These are phyloP conservation scores for Friedmanniomyces endolithicus DNA, from an alignment of 495 filamentous ascomycete species.

Conservation along the genomic window DNA sequence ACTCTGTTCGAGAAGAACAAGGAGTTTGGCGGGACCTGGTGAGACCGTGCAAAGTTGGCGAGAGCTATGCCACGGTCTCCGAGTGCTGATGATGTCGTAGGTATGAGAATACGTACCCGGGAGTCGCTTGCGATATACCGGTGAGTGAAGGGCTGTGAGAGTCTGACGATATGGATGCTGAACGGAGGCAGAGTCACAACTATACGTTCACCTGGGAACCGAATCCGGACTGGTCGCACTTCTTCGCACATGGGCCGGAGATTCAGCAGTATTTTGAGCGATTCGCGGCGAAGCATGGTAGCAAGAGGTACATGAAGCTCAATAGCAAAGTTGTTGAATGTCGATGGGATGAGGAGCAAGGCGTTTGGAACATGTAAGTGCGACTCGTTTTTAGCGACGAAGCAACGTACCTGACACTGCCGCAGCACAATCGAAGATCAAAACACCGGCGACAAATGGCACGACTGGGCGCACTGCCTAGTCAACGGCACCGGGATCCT, in stretches of 20 bases:
- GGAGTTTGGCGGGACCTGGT: constrained; percentile 58
- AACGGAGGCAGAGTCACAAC: constrained; percentile 9
- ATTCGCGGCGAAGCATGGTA: constrained; percentile 22
- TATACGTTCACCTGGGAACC: constrained; percentile 25
- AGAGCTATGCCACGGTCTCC: not conserved
- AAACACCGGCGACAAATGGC: constrained; percentile 3
- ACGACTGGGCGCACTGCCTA: constrained; percentile 20
- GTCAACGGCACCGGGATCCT: constrained; percentile 24
- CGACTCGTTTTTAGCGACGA: not conserved
- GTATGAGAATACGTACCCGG: constrained; percentile 16
- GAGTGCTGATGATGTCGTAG: not conserved
- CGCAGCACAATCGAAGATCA: constrained; percentile 21
- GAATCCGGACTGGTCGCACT: constrained; percentile 23
- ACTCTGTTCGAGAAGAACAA: constrained; percentile 59
- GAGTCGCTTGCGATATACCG: constrained; percentile 23
- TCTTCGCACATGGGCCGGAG: constrained; percentile 22
- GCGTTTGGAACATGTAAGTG: constrained; percentile 22
- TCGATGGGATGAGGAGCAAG: constrained; percentile 17
- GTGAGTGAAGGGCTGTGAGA: constrained; percentile 5
- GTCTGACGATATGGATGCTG: not conserved
- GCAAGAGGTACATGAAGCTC: constrained; percentile 24
- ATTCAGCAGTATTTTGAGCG: constrained; percentile 25
- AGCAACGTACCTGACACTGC: not conserved
- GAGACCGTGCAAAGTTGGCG: not conserved
- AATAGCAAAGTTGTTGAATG: constrained; percentile 20